Evolutionary conservation across 495 filamentous ascomycete species (phyloP).

Genomic region (Cudoniella acicularis): DNA sequence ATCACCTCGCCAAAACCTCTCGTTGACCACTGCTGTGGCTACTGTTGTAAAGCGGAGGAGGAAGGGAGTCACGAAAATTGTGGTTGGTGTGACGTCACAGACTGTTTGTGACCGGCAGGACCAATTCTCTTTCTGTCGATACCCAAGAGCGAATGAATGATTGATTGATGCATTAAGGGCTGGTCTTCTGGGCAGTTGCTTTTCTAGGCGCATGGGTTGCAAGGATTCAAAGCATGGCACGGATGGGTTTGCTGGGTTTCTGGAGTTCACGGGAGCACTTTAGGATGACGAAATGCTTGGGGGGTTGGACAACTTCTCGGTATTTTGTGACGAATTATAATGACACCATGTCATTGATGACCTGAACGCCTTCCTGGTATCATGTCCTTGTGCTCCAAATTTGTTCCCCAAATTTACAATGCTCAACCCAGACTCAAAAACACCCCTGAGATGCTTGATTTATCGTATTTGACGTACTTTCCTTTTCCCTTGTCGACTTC

Average conservation of each 20-base stretch:
- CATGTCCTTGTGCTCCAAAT: neutral
- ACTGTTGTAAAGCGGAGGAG: constrained; percentile 26
- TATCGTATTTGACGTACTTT: constrained; percentile 97
- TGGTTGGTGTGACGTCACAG: constrained; percentile 23
- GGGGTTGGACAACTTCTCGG: no score
- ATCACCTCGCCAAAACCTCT: constrained; percentile 15
- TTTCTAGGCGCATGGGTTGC: no score
- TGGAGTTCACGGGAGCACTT: neutral
- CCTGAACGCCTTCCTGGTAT: constrained; percentile 5
- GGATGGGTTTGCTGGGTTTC: neutral
- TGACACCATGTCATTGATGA: neutral
- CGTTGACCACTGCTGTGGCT: constrained; percentile 25
- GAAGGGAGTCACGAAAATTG: constrained; percentile 18
- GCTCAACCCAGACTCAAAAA: constrained; percentile 32
- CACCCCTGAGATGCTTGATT: constrained; percentile 56
- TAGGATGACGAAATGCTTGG: neutral
- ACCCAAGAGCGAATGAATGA: neutral
- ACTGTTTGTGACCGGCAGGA: constrained; percentile 17
- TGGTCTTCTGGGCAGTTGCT: neutral
- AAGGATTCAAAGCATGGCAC: neutral
- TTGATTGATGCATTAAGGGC: neutral
- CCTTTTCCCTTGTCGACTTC: constrained; percentile 95
- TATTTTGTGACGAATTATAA: neutral
- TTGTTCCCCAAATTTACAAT: neutral
- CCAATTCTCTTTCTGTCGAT: neutral